Evolutionary conservation across 768 basidiomycete species (phyloP), one percentile per base, ranked within the genome.

Genomic region (Mycena rebaudengoi): DNA sequence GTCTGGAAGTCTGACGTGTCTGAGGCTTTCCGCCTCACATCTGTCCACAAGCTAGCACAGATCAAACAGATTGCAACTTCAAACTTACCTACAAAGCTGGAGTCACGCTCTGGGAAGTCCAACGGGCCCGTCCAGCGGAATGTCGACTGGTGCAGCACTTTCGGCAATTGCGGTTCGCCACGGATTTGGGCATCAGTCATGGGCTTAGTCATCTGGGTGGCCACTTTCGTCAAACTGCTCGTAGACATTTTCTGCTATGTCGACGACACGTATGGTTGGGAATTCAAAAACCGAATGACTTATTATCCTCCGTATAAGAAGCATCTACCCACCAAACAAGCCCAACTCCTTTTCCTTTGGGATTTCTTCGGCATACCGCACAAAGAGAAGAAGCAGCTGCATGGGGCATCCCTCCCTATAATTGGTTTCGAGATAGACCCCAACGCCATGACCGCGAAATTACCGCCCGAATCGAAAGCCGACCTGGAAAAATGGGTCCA

Each of bases 361-460:
- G 75, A 76, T 49, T 30, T 59, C 20, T 50, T 73, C 16, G 69
- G 69, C 21, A 64, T 73, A 18, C 75, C 69, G 4, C 72, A 74
- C 51, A 56, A 73, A 39, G 46, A 64, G 33, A 23, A 29, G 20
- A 75, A 75, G 53, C 73, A 75, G 33, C 5, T 71, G 0, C 70
- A 48, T 25, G 74, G 71, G 1, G 4, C 26, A 0, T 26, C 30
- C 3, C 66, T 76, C 7, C 46, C 56, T 1, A 59, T 78, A 28
- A 75, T 79, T 37, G 75, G 77, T 0, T 77, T 79, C 30, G n/a
- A 67, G 0, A 71, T 79, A 2, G 67, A 78, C 28, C 69, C 70
- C 0, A 69, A 75, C 20, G 16, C 28, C 0, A 71, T 78, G 70
- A 29, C 53, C 0, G 65, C 69, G 2, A 50, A 50, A 0, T 66